phyloP scores from a whole-genome alignment of 257 asterid genomes.

The Solanum boliviense region DNA sequence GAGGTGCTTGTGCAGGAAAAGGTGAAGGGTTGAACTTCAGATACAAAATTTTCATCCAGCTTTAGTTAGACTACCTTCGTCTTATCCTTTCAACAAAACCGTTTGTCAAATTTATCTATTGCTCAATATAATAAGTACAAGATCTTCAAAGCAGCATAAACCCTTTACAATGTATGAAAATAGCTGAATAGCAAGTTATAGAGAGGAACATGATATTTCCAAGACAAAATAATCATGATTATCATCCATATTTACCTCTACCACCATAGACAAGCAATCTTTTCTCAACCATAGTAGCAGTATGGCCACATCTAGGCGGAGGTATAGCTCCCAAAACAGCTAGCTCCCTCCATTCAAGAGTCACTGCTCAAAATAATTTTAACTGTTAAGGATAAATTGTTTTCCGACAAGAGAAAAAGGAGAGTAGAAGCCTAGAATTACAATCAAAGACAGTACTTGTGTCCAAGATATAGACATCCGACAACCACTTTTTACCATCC shows the following conservation, averaged over 20 bases:
- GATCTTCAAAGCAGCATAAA: background rate
- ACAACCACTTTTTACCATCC: conserved; percentile 99
- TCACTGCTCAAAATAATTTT: conserved; percentile 37
- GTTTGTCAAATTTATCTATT: background rate
- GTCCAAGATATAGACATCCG: conserved; percentile 81
- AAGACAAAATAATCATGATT: background rate
- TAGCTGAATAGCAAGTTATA: background rate
- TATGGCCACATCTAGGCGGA: conserved; percentile 98
- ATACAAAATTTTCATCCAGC: background rate
- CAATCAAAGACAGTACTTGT: conserved; percentile 45
- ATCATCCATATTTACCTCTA: conserved; percentile 48
- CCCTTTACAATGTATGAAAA: background rate
- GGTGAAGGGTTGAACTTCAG: background rate
- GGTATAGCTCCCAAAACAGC: conserved; percentile 79
- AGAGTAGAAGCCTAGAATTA: background rate
- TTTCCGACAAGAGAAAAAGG: background rate
- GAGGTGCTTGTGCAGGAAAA: background rate
- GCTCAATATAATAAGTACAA: background rate
- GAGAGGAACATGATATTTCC: background rate
- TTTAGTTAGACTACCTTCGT: background rate
- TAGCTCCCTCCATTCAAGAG: conserved; percentile 94
- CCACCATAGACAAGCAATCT: conserved; percentile 96
- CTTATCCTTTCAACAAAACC: background rate
- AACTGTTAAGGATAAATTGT: background rate
- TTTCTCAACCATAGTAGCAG: conserved; percentile 93